A percentile compares a stretch with the other conserved stretches of the same genome.
Evolutionary conservation across 1,284 basidiomycete species (phyloP).

Genomic region (Apiotrichum domesticum): DNA sequence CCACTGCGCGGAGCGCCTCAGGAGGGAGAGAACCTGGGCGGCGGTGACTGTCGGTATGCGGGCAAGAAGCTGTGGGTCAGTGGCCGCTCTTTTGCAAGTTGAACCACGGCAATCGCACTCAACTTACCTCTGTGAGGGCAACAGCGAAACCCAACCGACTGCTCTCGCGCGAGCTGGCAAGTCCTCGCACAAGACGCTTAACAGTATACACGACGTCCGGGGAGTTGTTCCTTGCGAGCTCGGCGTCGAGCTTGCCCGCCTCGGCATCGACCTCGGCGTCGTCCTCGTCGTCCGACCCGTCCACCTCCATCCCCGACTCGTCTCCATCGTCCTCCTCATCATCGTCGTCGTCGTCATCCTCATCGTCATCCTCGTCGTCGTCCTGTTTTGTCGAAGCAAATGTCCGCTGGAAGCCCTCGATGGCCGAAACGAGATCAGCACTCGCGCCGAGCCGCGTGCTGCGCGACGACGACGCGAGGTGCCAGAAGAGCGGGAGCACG

Average conservation of each 20-base stretch:
- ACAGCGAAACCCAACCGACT: slow-evolving; percentile 92
- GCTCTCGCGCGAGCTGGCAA: slow-evolving; percentile 87
- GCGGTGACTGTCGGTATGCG: slow-evolving; percentile 73
- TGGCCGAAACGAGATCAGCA: slow-evolving; percentile 68
- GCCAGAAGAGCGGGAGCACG: slow-evolving; percentile 81
- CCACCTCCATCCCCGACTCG: slow-evolving; percentile 11
- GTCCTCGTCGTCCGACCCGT: slow-evolving; percentile 45
- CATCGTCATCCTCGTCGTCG: slow-evolving; percentile 31
- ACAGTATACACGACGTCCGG: slow-evolving; percentile 84
- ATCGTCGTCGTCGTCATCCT: slow-evolving; percentile 30
- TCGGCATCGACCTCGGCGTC: neutral
- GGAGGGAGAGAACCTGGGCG: slow-evolving; percentile 64
- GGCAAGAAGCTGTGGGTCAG: slow-evolving; percentile 60
- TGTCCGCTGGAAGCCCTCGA: slow-evolving; percentile 73
- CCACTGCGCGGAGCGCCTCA: slow-evolving; percentile 63
- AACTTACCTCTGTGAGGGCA: slow-evolving; percentile 81
- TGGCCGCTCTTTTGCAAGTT: too few species aligned
- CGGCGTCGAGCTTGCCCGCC: neutral
- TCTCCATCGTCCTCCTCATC: slow-evolving; percentile 51
- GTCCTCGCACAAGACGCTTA: slow-evolving; percentile 71
- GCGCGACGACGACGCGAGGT: slow-evolving; percentile 75
- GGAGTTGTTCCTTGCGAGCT: neutral
- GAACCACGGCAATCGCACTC: too few species aligned
- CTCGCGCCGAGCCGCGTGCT: slow-evolving; percentile 78
- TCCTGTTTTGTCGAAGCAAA: slow-evolving; percentile 45